Conservation (phyloP, 257 asterid genomes). For the Paulownia fortunei region DNA sequence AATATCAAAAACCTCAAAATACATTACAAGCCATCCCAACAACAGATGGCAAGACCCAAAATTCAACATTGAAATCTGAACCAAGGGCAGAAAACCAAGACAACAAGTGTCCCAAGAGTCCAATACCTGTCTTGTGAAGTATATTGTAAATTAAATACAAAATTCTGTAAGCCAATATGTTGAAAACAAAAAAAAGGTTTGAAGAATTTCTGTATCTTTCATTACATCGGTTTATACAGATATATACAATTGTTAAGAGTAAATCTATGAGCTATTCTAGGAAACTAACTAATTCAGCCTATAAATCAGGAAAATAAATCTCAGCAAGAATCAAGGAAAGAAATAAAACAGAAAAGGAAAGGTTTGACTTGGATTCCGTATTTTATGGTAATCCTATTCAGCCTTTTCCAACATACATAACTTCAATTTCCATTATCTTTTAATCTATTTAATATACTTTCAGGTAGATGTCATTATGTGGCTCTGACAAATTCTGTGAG, state of each 20-base stretch:
- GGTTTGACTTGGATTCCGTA: no score
- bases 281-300: no score
- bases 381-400: no score
- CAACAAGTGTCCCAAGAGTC: neutral
- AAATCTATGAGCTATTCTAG: no score
- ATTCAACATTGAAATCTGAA: neutral
- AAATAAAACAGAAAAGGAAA: no score
- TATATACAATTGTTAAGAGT: no score
- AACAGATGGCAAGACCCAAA: neutral
- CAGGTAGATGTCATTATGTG: neutral
- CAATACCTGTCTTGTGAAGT: neutral
- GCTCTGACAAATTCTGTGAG: neutral
- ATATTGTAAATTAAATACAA: neutral
- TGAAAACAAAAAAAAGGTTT: no score
- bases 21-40: neutral
- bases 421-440: conserved; percentile 2
- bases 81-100: neutral
- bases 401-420: no score
- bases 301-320: no score
- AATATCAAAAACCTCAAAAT: neutral
- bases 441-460: neutral
- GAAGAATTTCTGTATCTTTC: no score
- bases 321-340: no score
- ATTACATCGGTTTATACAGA: no score
- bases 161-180: neutral